Evolutionary conservation across 345 rosid genomes (phyloP), one percentile per base, ranked within the genome.

Genomic region (Psidium friedrichsthalianum): DNA sequence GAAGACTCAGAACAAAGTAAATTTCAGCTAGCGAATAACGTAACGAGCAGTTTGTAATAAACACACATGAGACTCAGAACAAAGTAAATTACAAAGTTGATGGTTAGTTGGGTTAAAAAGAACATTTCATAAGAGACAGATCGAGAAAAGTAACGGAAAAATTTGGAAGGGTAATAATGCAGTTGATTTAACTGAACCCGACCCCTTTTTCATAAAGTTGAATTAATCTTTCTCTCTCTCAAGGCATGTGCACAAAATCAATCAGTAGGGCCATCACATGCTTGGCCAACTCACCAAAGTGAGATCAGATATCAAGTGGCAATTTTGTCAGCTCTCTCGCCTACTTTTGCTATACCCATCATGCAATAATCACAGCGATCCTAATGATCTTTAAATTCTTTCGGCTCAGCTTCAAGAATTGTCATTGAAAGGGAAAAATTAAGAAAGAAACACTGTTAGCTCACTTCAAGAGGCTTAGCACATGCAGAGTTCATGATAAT

Each of bases 231-330:
- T 36, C 36, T 36, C 36, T 36, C 51, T 49, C 51, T 47, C 47
- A 57, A 44, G 87, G 86, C 92, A 90, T 88, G 90, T 89, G 92
- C 59, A 2, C 61, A 85, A 85, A 78, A 84, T 85, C 83, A 83
- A 90, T 87, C 84, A 69, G 90, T 88, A 85, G 94, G 94, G 64
- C 93, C 93, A 81, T 83, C 74, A 56, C 88, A 81, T 86, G 83
- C 74, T 56, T 84, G 82, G 91, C 94, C 95, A 94, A 90, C 96
- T 93, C 93, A 93, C 84, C 88, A 69, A 82, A 83, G 81, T 83
- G 84, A 89, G 82, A 85, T 84, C 89, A 64, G 49, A 87, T 80
- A 84, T 49, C 93, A 90, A 89, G 91, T 91, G 90, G 93, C 90
- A 42, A 32, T 86, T 91, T 92, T 91, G 92, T 94, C 89, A 51